phyloP scores from a whole-genome alignment of 768 basidiomycete species.

The Asterophora lycoperdoides region DNA sequence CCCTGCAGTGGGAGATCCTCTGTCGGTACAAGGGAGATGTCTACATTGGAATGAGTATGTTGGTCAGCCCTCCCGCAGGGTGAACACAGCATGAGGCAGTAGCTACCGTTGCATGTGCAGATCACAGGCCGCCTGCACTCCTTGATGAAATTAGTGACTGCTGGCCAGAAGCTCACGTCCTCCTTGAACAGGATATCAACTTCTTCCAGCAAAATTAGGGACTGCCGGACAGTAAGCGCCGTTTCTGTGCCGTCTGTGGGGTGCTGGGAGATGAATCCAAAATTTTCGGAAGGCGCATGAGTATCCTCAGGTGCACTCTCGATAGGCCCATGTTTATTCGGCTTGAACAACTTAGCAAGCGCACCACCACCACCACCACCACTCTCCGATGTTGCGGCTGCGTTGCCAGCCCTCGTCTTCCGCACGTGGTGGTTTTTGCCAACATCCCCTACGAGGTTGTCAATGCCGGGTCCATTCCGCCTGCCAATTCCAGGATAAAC shows the following conservation, averaged over 20 bases:
- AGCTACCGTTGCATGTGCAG: slow-evolving; percentile 90
- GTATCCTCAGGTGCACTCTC: slow-evolving; percentile 1
- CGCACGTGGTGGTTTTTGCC: slow-evolving; percentile 87
- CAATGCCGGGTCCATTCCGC: slow-evolving; percentile 74
- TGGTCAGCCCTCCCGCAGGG: slow-evolving; percentile 4
- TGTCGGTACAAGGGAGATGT: slow-evolving; percentile 67
- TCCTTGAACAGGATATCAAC: slow-evolving; percentile 91
- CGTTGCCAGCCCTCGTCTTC: slow-evolving; percentile 21
- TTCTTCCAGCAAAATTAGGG: slow-evolving; percentile 89
- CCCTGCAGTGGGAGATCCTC: slow-evolving; percentile 74
- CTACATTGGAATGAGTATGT: slow-evolving; percentile 33
- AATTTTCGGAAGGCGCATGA: slow-evolving; percentile 14
- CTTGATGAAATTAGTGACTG: slow-evolving; percentile 75
- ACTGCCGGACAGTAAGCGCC: slow-evolving; percentile 57
- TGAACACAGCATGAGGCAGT: slow-evolving; percentile 8
- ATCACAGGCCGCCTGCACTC: slow-evolving; percentile 86
- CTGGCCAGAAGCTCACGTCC: slow-evolving; percentile 82
- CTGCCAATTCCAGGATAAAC: slow-evolving; percentile 95
- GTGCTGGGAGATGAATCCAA: slow-evolving; percentile 20
- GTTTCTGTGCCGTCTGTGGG: slow-evolving; percentile 10
- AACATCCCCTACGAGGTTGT: slow-evolving; percentile 83
- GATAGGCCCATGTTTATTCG: neutral
- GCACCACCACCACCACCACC: slow-evolving; percentile 4
- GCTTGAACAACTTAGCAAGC: slow-evolving; percentile 1
- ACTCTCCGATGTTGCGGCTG: neutral